A percentile compares a stretch with the other conserved stretches of the same genome.
phyloP scores from a whole-genome alignment of 345 rosid species.

The Microcos paniculata region DNA sequence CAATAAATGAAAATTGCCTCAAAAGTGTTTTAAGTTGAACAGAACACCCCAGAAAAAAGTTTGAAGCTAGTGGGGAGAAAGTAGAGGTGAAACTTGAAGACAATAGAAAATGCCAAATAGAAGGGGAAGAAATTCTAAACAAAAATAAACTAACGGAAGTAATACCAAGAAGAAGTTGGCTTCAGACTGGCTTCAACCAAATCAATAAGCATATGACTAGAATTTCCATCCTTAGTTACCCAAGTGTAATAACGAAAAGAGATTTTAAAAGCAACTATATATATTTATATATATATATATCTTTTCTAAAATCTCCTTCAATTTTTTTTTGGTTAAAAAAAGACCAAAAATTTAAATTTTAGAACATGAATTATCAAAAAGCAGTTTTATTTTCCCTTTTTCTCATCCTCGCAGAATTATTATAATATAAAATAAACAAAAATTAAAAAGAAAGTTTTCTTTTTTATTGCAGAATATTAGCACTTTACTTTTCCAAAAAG shows the following conservation, averaged over 20 bases:
- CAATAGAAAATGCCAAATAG: neutral
- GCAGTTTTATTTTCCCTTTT: slow-evolving; percentile 2
- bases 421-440: slow-evolving; percentile 22
- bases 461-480: slow-evolving; percentile 16
- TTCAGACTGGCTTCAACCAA: neutral
- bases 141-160: neutral
- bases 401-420: neutral
- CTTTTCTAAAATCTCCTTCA: neutral
- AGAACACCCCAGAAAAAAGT: neutral
- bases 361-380: slow-evolving; percentile 2
- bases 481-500: slow-evolving; percentile 32
- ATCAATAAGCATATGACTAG: neutral
- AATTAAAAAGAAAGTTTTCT: slow-evolving; percentile 12
- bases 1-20: neutral
- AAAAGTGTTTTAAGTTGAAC: neutral
- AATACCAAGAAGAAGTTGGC: neutral
- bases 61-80: neutral
- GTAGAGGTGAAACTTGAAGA: neutral
- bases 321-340: neutral
- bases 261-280: neutral
- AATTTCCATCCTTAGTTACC: neutral
- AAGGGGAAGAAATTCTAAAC: slow-evolving; percentile 4
- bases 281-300: neutral
- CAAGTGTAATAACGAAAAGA: neutral
- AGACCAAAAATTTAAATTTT: neutral